phyloP scores from a whole-genome alignment of 306 rosid genomes.

The Quercus glauca region DNA sequence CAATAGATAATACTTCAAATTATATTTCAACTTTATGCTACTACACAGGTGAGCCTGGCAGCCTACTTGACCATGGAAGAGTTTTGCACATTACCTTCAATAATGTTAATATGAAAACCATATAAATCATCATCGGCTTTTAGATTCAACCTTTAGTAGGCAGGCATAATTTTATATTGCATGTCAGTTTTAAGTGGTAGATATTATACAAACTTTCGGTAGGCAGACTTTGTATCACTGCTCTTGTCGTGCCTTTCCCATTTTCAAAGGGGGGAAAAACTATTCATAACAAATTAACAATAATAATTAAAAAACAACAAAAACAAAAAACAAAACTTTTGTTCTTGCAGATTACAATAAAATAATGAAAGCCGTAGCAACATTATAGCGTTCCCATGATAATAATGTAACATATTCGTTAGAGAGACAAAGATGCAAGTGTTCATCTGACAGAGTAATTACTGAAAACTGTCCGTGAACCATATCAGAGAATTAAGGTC shows the following conservation, averaged over 20 bases:
- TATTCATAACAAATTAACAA: neutral
- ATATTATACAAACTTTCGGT: too few species aligned
- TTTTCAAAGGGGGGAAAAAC: neutral
- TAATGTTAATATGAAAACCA: neutral
- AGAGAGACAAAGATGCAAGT: neutral
- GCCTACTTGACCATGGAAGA: neutral
- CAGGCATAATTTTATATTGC: too few species aligned
- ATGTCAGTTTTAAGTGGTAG: too few species aligned
- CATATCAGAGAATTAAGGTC: neutral
- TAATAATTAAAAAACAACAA: neutral
- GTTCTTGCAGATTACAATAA: neutral
- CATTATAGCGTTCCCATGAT: neutral
- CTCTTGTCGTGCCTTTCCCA: neutral
- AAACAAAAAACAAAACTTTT: neutral
- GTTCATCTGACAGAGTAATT: slow-evolving; percentile 4
- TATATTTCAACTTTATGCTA: neutral
- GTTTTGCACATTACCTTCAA: neutral
- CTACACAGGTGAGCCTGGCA: neutral
- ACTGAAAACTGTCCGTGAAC: neutral
- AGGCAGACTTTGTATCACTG: neutral
- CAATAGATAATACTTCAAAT: neutral
- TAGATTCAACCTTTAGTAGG: neutral
- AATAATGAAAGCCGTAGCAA: neutral
- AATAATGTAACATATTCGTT: neutral
- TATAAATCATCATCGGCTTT: neutral